Conservation (phyloP, 345 rosid species). For the Nasturtium officinale region DNA sequence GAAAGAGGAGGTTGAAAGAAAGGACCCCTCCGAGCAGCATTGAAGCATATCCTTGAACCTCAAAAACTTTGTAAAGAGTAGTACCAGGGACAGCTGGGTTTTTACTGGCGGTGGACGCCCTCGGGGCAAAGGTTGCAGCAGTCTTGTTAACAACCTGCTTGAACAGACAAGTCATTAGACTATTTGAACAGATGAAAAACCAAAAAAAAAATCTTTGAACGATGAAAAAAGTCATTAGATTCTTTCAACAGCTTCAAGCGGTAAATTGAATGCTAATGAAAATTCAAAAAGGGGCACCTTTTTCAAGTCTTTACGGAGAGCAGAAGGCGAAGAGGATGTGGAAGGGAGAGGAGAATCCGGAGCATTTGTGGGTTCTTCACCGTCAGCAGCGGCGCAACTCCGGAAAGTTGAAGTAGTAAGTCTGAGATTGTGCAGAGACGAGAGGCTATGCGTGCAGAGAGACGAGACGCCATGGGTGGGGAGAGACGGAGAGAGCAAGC, state of each 20-base stretch:
- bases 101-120: conserved; percentile 85
- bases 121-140: conserved; percentile 93
- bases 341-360: conserved; percentile 35
- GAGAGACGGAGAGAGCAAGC: conserved; percentile 48
- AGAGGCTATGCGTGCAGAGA: too few relatives aligned
- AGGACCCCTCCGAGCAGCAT: conserved; percentile 83
- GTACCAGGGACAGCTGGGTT: conserved; percentile 94
- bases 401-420: too few relatives aligned
- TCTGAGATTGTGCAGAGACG: not conserved
- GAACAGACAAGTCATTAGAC: too few relatives aligned
- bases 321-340: conserved; percentile 41
- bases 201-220: too few relatives aligned
- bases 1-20: conserved; percentile 85
- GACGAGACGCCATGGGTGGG: conserved; percentile 28
- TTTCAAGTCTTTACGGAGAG: conserved; percentile 73
- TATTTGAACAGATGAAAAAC: too few relatives aligned
- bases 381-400: conserved; percentile 51
- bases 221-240: conserved; percentile 20
- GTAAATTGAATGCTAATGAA: too few relatives aligned
- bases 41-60: conserved; percentile 81
- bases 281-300: too few relatives aligned
- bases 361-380: conserved; percentile 39
- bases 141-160: conserved; percentile 88
- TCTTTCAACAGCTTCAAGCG: too few relatives aligned
- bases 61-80: conserved; percentile 79